Evolutionary conservation across 2,329 filamentous ascomycete species (phyloP), one percentile per base, ranked within the genome.

Genomic region (Alternaria arborescens): DNA sequence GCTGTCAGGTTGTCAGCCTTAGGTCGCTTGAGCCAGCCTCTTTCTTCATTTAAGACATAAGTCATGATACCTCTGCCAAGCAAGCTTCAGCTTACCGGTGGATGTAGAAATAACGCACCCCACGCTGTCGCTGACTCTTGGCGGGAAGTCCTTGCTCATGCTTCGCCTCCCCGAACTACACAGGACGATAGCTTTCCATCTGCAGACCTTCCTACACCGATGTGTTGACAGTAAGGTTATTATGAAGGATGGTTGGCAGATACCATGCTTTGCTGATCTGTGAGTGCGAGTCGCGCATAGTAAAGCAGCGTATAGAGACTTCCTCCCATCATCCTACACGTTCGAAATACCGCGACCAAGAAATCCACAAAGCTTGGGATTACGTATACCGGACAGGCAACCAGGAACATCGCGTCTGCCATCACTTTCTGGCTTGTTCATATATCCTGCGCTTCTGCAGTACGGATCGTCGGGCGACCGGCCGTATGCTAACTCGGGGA

Each of bases 101-200:
- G 40, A 32, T 53, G 55, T 47, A 40, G 34, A 51, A 34, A 52
- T 55, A 43, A 44, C 41, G 42, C 46, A 62, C 53, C 60, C 62
- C 63, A 65, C 47, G 66, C 58, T 42, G 40, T 44, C 24, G 61
- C 56, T 64, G 36, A 60, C 61, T 58, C 46, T 60, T 62, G 58
- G 55, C 60, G 51, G 32, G 50, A 14, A n/a, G 18, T 22, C 48
- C 52, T 48, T 42, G 52, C 52, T n/a, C 18, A 38, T 52, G 50
- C 54, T 44, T 58, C 47, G 26, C 18, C 47, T 34, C 20, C 43
- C 44, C 20, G 8, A 50, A 38, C 11, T 16, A 50, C 24, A 38
- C 30, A 38, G 36, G 30, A 36, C 32, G 32, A 38, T 38, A 36
- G 32, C 32, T 30, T 48, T 36, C 46, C 30, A 48, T 14, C 30